Evolutionary conservation across 352 stramenopile genomes (phyloP), one percentile per base, ranked within the genome.

Genomic region (Phytopythium helicoides): DNA sequence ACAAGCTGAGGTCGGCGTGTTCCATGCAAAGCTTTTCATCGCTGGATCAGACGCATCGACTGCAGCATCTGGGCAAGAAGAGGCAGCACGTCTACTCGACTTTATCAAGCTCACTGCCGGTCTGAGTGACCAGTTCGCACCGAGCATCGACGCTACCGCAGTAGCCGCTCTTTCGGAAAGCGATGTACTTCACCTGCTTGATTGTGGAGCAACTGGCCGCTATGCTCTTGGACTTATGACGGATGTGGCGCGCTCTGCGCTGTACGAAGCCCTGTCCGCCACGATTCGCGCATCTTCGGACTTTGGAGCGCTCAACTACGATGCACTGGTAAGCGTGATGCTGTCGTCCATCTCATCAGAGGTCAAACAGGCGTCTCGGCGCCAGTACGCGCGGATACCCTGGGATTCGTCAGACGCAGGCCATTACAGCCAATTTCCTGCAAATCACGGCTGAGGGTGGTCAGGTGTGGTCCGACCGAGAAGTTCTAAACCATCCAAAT

Each of bases 91-190:
- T 19, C 87, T 95, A 36, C 78, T 92, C 15, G 81, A 92, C 37
- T 94, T 95, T 53, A 69, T 95, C 50, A 94, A 93, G 60, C 58
- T 95, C 16, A 84, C 88, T 47, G 80, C 81, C 16, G 81, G 83
- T 15, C 71, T 87, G 26, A 89, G 73, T 48, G 77, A 73, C 28
- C 67, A 81, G 16, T 50, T 76, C 36, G 52, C 67, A 22, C 67
- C 66, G 1, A 78, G 58, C 47, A 49, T 60, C 19, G 47, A 58
- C 28, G 47, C 67, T 33, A 67, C 52, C 10, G 48, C 62, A 25
- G 52, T 73, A 6, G 22, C 71, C 18, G 54, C 54, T 19, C 40
- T 80, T 3, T 47, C 70, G 6, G 72, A 84, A 19, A 58, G 47
- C 11, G 70, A 88, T 37, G 63, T 71, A n/a, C 34, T 68, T 33